phyloP scores from a whole-genome alignment of 805 yeast species.

The Metschnikowia continentalis region DNA sequence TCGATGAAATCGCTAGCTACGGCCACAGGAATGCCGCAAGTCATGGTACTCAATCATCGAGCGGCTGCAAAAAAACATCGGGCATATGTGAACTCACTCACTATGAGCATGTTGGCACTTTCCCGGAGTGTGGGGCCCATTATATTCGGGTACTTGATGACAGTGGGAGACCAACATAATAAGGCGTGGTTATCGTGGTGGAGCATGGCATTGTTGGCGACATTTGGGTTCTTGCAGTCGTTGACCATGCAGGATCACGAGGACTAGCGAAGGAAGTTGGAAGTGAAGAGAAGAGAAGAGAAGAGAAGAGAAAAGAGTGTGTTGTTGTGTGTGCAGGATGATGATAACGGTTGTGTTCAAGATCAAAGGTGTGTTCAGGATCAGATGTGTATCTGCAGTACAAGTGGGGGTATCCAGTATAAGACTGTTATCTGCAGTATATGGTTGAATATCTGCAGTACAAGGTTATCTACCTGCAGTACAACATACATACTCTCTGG shows the following conservation, averaged over 20 bases:
- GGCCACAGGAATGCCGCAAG: conserved; percentile 36
- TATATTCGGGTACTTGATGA: conserved; percentile 32
- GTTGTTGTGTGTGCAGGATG: not conserved
- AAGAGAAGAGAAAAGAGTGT: not conserved
- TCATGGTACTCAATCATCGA: conserved; percentile 31
- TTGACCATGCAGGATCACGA: conserved; percentile 26
- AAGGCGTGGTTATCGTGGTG: conserved; percentile 34
- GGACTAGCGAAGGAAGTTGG: conserved; percentile 14
- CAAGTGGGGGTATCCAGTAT: too few relatives aligned
- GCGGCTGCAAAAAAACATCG: conserved; percentile 33
- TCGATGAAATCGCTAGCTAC: conserved; percentile 30
- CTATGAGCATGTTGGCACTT: conserved; percentile 32
- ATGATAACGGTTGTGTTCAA: not conserved
- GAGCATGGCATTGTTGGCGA: conserved; percentile 27
- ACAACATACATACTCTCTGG: not conserved
- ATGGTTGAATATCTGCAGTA: too few relatives aligned
- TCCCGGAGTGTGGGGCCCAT: conserved; percentile 33
- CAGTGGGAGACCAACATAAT: conserved; percentile 24
- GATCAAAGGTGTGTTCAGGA: too few relatives aligned
- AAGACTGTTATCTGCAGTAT: too few relatives aligned
- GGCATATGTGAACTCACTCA: conserved; percentile 32
- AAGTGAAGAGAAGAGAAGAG: too few relatives aligned
- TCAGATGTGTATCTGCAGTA: too few relatives aligned
- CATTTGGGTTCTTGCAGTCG: conserved; percentile 27
- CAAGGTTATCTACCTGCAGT: too few relatives aligned